phyloP scores from a whole-genome alignment of 1,284 basidiomycete genomes.

The Heterobasidion annosum region DNA sequence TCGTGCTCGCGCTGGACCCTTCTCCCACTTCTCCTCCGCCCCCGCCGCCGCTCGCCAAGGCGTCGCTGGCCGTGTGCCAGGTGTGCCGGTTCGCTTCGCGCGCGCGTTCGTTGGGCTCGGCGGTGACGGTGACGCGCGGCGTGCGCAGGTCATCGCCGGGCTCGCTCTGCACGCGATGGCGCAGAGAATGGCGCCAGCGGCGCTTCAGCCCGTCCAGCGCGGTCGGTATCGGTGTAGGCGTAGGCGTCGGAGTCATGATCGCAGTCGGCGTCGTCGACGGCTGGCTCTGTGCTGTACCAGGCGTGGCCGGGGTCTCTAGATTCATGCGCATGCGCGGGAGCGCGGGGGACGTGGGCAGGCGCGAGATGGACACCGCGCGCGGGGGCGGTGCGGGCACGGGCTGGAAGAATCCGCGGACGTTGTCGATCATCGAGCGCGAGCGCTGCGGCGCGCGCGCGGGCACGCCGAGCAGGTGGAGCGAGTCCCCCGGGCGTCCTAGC shows the following conservation, averaged over 20 bases:
- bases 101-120: too few relatives aligned
- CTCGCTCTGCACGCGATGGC: conserved; percentile 39
- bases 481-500: conserved; percentile 16
- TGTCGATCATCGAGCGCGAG: conserved; percentile 39
- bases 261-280: neutral
- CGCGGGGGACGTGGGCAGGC: conserved; percentile 11
- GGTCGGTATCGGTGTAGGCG: conserved; percentile 1
- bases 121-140: too few relatives aligned
- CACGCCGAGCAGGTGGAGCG: conserved; percentile 14
- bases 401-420: conserved; percentile 33
- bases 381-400: conserved; percentile 19
- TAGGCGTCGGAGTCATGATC: too few relatives aligned
- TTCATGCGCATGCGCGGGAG: conserved; percentile 5
- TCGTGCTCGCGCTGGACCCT: neutral
- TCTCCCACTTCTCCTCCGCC: neutral
- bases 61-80: too few relatives aligned
- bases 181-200: conserved; percentile 36
- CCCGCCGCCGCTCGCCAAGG: neutral
- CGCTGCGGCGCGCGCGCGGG: conserved; percentile 28
- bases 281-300: too few relatives aligned
- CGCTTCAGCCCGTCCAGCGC: conserved; percentile 31
- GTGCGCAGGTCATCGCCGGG: conserved; percentile 15
- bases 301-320: neutral
- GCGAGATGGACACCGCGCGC: conserved; percentile 20
- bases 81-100: too few relatives aligned